These are phyloP conservation scores for Stemphylium vesicarium DNA, from an alignment of 2,329 filamentous ascomycete species.

Conservation along the genomic window DNA sequence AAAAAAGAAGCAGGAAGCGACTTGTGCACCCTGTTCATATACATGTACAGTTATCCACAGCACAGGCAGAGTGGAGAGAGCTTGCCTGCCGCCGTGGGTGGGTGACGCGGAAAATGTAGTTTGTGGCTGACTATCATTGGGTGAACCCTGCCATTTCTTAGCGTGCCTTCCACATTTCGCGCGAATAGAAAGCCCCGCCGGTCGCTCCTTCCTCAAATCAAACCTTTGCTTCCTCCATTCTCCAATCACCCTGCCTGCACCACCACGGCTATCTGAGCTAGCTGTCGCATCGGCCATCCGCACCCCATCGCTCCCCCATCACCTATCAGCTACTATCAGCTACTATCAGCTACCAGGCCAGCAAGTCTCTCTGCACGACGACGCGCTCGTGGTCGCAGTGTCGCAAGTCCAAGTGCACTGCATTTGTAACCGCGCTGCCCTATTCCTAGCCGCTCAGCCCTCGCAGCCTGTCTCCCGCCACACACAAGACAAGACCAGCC, in stretches of 20 bases:
- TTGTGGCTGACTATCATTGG: slow-evolving; percentile 25
- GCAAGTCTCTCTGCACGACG: slow-evolving; percentile 36
- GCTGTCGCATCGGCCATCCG: slow-evolving; percentile 15
- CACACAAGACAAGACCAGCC: slow-evolving; percentile 25
- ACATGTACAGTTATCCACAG: too few species aligned
- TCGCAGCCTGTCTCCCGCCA: background rate
- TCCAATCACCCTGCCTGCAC: slow-evolving; percentile 37
- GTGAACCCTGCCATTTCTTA: slow-evolving; percentile 21
- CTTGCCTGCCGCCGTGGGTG: too few species aligned
- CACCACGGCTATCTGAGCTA: slow-evolving; percentile 23
- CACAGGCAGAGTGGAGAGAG: background rate
- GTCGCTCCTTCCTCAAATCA: slow-evolving; percentile 26
- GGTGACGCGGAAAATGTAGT: slow-evolving; percentile 12
- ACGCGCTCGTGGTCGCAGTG: slow-evolving; percentile 27
- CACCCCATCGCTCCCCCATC: background rate
- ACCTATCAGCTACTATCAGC: too few species aligned
- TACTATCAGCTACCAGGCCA: slow-evolving; percentile 8
- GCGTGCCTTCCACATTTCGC: slow-evolving; percentile 22
- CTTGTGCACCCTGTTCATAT: background rate
- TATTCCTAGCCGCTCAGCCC: background rate
- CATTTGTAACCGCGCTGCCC: background rate
- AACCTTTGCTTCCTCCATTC: slow-evolving; percentile 18
- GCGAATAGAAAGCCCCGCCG: slow-evolving; percentile 18
- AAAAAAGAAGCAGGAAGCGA: too few species aligned
- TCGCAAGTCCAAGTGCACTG: slow-evolving; percentile 19